Evolutionary conservation across 495 filamentous ascomycete genomes (phyloP), one percentile per base, ranked within the genome.

Genomic region (Daldinia vernicosa): DNA sequence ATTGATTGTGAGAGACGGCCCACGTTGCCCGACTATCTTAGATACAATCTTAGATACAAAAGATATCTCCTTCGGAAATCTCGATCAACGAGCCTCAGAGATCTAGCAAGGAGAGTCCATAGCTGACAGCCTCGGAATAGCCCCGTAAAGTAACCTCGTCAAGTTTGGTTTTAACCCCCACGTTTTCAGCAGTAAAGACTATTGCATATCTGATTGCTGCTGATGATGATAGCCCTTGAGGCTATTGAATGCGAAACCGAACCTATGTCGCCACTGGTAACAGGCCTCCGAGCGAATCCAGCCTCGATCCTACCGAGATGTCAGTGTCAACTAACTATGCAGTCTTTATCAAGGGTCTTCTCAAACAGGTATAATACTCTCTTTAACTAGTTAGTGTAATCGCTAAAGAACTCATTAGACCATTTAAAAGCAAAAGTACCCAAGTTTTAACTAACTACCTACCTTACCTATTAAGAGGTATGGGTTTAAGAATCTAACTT

Each of bases 21-120:
- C 45, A 52, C 47, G 27, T 67, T 60, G 64, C 69, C 69, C 69
- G 69, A 33, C 47, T 17, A 26, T 15, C 26, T 52, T 27, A 28
- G 33, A 43, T 0, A 43, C 35, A 24, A 26, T 15, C 26, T 52
- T 27, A 28, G 33, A 43, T 0, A 43, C 35, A 24, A 14, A 17
- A 55, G 30, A 33, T 32, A 33, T 33, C 28, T 19, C 28, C 7
- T 12, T 19, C 17, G 6, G 53, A 22, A 32, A 53, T 53, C 51
- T 28, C 15, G 26, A 53, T 28, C 17, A 30, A 15, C 15, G 22
- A 22, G 53, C 17, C 40, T 14, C 37, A 22, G 6, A 17, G 52
- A 51, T 28, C 6, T 30, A 30, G 32, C 12, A 28, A 12, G 43
- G 30, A 27, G 15, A 28, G 8, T 27, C 22, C 33, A 22, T 43